Conservation (phyloP, 805 yeast genomes). For the Candida boleticola region DNA sequence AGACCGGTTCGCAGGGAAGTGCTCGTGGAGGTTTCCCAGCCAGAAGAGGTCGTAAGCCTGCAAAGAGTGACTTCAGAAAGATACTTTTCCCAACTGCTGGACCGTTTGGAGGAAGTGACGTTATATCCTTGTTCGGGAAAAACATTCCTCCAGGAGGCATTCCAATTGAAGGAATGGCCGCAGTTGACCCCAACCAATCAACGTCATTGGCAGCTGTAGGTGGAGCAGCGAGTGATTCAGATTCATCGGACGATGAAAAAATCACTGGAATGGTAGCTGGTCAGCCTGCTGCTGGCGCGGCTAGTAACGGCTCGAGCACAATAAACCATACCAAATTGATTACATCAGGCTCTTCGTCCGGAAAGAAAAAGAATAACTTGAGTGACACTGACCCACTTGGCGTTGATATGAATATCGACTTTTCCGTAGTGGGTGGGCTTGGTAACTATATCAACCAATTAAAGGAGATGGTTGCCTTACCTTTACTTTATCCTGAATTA, state of each 20-base stretch:
- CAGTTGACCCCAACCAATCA: background rate
- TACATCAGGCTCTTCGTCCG: slow-evolving; percentile 28
- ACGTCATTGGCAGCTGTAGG: slow-evolving; percentile 28
- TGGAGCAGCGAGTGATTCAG: slow-evolving; percentile 47
- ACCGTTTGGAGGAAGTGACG: slow-evolving; percentile 97
- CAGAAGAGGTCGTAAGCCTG: slow-evolving; percentile 38
- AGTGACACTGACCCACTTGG: slow-evolving; percentile 96
- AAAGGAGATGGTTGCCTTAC: slow-evolving; percentile 95
- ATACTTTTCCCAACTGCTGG: slow-evolving; percentile 92
- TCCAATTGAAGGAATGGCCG: slow-evolving; percentile 33
- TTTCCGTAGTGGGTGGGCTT: slow-evolving; percentile 85
- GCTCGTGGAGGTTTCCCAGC: slow-evolving; percentile 18
- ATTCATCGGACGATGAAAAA: slow-evolving; percentile 63
- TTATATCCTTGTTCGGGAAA: slow-evolving; percentile 75
- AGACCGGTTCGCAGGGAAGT: slow-evolving; percentile 10
- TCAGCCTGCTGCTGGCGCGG: slow-evolving; percentile 35
- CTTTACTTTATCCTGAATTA: slow-evolving; percentile 88
- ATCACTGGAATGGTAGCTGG: slow-evolving; percentile 41
- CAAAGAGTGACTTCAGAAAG: slow-evolving; percentile 52
- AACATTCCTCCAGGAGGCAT: slow-evolving; percentile 53
- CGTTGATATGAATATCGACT: slow-evolving; percentile 80
- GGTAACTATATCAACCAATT: slow-evolving; percentile 87
- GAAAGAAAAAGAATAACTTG: slow-evolving; percentile 53
- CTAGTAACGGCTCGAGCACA: slow-evolving; percentile 9
- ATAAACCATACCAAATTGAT: slow-evolving; percentile 30